Base-by-base conservation (phyloP, 202 grass and related monocot species). In the Setaria italica region DNA sequence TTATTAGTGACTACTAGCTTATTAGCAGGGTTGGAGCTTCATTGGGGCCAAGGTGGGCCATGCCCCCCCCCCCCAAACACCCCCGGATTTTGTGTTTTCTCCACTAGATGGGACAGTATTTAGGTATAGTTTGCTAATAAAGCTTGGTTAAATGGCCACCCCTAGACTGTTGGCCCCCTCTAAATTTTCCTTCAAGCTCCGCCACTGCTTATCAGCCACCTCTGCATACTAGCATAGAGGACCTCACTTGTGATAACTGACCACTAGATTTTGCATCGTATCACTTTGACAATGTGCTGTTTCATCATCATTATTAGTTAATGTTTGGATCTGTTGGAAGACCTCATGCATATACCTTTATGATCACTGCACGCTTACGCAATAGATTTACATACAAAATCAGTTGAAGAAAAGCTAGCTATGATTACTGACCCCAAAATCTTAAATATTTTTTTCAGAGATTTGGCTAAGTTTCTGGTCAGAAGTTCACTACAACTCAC, bases 391-490 rank as follows among this genome's bases (percentile, higher is more conserved):
- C 21, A 49, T 45, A 67, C 8, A 30, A 35, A 66, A 70, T 16
- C 20, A 63, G 71, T 62, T 34, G 19, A 62, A 85, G 5, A 76
- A 85, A 74, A 62, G 16, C 50, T 62, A 7, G 48, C 20, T 87
- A 29, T 60, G 50, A 21, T 51, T 54, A 10, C 64, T 87, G 58
- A 92, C 57, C 34, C 67, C 62, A 1, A 19, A 56, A 33, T 34
- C 53, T 20, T 83, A 19, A 56, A 33, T 34, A 53, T 20, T 83
- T 59, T 59, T 82, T 90, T 41, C 88, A 99, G 97, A 94, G 85
- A 79, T 97, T 74, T 99, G 97, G 97, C 70, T 99, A 72, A 99
- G 97, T 88, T 99, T 99, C 86, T 99, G 97, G 97, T 99, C 91
- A 0, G 93, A 96, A 94, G 89, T 96, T 89, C 97, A 99, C 88